phyloP scores from a whole-genome alignment of 331 rosid genomes.

The Acacia concinna region DNA sequence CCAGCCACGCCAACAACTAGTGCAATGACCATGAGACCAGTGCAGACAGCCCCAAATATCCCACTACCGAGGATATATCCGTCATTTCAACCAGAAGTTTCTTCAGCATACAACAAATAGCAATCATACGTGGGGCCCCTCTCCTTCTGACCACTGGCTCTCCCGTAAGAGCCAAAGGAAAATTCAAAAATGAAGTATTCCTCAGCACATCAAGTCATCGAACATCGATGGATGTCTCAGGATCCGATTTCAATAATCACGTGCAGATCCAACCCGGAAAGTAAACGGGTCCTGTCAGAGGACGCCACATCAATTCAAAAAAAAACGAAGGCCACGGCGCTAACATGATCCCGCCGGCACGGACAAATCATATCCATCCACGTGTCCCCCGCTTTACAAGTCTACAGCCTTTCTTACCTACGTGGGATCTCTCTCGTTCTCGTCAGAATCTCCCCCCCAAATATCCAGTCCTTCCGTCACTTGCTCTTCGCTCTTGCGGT shows the following conservation, averaged over 20 bases:
- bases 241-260: neutral
- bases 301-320: conserved; percentile 3
- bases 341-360: conserved; percentile 38
- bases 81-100: neutral
- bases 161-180: no score
- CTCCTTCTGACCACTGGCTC: neutral
- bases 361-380: conserved; percentile 32
- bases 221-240: no score
- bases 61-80: neutral
- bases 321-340: conserved; percentile 38
- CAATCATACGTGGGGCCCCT: neutral
- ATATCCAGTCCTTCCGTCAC: conserved; percentile 31
- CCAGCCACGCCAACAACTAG: neutral
- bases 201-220: neutral
- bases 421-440: conserved; percentile 65
- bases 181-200: neutral
- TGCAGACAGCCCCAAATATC: neutral
- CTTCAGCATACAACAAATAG: neutral
- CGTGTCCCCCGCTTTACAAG: conserved; percentile 41
- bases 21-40: neutral
- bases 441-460: conserved; percentile 44
- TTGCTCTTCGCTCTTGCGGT: conserved; percentile 15
- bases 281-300: neutral
- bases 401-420: conserved; percentile 41
- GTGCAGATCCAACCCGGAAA: neutral